Evolutionary conservation across 805 yeast genomes (phyloP).

Genomic region (Blastobotrys attinorum): DNA sequence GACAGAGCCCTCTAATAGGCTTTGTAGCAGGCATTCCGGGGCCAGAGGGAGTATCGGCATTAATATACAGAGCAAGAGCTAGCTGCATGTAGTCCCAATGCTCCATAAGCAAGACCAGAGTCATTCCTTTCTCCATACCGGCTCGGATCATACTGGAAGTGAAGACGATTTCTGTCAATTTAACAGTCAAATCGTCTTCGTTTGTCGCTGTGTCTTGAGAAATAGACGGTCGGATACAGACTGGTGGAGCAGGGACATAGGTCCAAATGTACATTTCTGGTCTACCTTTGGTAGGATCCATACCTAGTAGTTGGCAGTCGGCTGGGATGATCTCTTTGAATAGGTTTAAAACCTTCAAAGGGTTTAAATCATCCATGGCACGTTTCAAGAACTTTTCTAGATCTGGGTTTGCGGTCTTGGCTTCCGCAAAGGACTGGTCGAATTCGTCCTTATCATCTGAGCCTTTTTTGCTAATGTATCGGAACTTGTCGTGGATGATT

Average conservation of each 20-base stretch:
- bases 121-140: conserved; percentile 90
- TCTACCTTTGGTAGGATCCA: conserved; percentile 80
- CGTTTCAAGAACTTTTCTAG: conserved; percentile 78
- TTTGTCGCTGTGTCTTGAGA: conserved; percentile 89
- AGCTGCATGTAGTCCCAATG: conserved; percentile 98
- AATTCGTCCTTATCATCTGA: conserved; percentile 79
- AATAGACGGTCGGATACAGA: conserved; percentile 96
- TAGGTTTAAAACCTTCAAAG: conserved; percentile 76
- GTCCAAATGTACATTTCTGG: conserved; percentile 98
- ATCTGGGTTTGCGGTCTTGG: conserved; percentile 73
- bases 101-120: conserved; percentile 90
- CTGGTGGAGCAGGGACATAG: conserved; percentile 97
- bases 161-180: conserved; percentile 94
- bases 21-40: conserved; percentile 41
- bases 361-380: conserved; percentile 90
- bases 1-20: conserved; percentile 93
- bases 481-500: conserved; percentile 88
- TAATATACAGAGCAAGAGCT: conserved; percentile 94
- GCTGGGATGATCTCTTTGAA: conserved; percentile 79
- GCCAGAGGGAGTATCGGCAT: conserved; percentile 80
- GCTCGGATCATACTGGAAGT: conserved; percentile 90
- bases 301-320: conserved; percentile 89
- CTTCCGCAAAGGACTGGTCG: conserved; percentile 79
- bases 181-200: conserved; percentile 96
- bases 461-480: conserved; percentile 89